phyloP scores from a whole-genome alignment of 2,329 filamentous ascomycete genomes.

The Ophiosphaerella korrae region DNA sequence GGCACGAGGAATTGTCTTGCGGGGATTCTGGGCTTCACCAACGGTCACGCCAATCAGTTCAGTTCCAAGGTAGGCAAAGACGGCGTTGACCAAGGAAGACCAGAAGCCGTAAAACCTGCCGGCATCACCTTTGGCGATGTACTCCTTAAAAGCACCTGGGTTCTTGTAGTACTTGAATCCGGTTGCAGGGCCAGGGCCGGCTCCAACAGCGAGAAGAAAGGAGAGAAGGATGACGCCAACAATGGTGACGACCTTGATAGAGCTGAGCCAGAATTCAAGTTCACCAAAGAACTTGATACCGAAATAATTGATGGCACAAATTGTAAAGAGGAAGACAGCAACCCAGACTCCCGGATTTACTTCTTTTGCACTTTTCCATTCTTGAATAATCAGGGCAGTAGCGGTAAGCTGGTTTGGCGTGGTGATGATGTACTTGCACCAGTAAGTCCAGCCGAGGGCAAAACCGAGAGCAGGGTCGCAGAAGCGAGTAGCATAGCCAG shows the following conservation, averaged over 20 bases:
- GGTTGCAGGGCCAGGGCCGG: slow-evolving; percentile 47
- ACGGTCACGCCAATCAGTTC: slow-evolving; percentile 80
- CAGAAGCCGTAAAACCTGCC: slow-evolving; percentile 59
- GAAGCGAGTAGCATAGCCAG: slow-evolving; percentile 79
- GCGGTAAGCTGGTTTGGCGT: slow-evolving; percentile 86
- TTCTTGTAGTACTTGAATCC: slow-evolving; percentile 54
- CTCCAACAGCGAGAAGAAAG: slow-evolving; percentile 52
- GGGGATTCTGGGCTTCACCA: slow-evolving; percentile 79
- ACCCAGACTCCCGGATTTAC: slow-evolving; percentile 84
- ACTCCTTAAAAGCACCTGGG: slow-evolving; percentile 52
- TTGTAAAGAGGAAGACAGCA: slow-evolving; percentile 58
- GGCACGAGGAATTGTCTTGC: slow-evolving; percentile 74
- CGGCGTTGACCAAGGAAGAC: slow-evolving; percentile 75
- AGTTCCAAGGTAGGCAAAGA: slow-evolving; percentile 75
- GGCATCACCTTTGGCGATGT: slow-evolving; percentile 37
- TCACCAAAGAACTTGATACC: slow-evolving; percentile 64
- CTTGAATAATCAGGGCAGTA: slow-evolving; percentile 76
- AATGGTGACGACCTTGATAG: slow-evolving; percentile 54
- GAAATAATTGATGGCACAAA: slow-evolving; percentile 54
- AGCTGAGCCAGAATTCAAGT: slow-evolving; percentile 56
- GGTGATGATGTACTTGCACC: slow-evolving; percentile 79
- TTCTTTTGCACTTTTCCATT: slow-evolving; percentile 69
- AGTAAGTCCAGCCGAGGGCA: slow-evolving; percentile 68
- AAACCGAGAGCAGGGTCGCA: slow-evolving; percentile 82
- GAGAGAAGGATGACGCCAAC: slow-evolving; percentile 53